Base-by-base conservation (phyloP, 106 monocot genomes). In the Agapanthus africanus region DNA sequence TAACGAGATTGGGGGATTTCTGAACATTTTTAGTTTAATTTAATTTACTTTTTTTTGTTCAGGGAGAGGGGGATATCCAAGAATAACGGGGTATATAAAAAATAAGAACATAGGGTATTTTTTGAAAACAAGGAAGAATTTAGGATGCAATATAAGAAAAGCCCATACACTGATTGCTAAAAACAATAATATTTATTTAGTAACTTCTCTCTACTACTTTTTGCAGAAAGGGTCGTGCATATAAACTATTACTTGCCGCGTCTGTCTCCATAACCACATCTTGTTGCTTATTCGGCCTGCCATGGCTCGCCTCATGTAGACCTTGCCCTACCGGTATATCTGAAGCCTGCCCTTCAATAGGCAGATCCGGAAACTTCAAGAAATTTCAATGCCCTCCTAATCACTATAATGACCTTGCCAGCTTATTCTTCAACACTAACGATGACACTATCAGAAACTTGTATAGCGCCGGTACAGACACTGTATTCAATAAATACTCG, bases 371-470 rank as follows among this genome's bases (percentile, higher is more conserved):
- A 22, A 86, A 87, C 18, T 94, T 90, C 62, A 87, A 76, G 69
- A 85, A 82, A 54, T 94, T 82, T 46, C 90, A 90, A 26, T 94
- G 94, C 65, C 56, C 90, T 63, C 59, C 74, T 28, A 73, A 80
- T n/a, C 82, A 94, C 69, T 94, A 94, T 70, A 94, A 94, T 75
- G 94, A 94, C 62, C 72, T 94, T 6, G 94, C 90, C 35, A 87
- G 84, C 68, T 78, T 94, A 13, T 85, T 94, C 42, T 90, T 94
- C 73, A 94, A 87, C 78, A 90, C 87, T 9, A 90, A 90, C 36
- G 94, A 94, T 49, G 80, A 90, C 59, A 70, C 90, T 6, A 90
- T 94, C 27, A 78, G 80, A 54, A 94, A 87, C 37, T 79, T 94
- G 28, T 94, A 69, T 66, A 85, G 80, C 68, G 74, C 79, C 7